These are phyloP conservation scores for Apostasia ramifera DNA, from an alignment of 106 monocot species.

Conservation along the genomic window DNA sequence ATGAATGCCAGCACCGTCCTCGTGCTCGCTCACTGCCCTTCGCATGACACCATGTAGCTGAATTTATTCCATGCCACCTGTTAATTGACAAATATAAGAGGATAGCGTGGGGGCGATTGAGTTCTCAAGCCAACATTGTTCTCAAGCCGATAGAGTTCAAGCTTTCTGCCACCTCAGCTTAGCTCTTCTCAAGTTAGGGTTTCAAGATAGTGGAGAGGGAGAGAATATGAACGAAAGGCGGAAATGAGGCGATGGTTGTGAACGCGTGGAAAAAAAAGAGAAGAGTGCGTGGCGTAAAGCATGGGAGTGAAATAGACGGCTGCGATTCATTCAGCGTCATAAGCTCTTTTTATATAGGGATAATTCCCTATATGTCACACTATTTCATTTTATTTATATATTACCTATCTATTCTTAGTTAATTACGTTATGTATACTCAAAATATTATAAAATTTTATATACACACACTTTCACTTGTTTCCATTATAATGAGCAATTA, in stretches of 20 bases:
- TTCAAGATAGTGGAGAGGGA: neutral
- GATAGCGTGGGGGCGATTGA: too few relatives aligned
- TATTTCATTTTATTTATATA: neutral
- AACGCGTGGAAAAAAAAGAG: neutral
- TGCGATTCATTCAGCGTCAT: too few relatives aligned
- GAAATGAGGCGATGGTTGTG: neutral
- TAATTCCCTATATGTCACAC: too few relatives aligned
- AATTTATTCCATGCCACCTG: conserved; percentile 28
- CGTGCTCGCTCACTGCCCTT: conserved; percentile 5
- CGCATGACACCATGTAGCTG: conserved; percentile 18
- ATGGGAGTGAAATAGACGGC: neutral
- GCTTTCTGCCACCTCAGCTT: too few relatives aligned
- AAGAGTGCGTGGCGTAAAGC: neutral
- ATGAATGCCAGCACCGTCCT: conserved; percentile 31
- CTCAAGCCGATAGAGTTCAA: too few relatives aligned
- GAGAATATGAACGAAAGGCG: neutral
- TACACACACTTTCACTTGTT: too few relatives aligned
- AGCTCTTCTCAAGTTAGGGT: neutral
- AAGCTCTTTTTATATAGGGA: too few relatives aligned
- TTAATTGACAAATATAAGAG: neutral
- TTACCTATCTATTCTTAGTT: neutral
- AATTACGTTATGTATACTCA: neutral
- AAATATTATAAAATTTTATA: too few relatives aligned
- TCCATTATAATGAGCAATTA: too few relatives aligned
- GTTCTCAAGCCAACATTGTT: too few relatives aligned